Base-by-base conservation (phyloP, 2,329 filamentous ascomycete genomes). In the Sporothrix protearum region DNA sequence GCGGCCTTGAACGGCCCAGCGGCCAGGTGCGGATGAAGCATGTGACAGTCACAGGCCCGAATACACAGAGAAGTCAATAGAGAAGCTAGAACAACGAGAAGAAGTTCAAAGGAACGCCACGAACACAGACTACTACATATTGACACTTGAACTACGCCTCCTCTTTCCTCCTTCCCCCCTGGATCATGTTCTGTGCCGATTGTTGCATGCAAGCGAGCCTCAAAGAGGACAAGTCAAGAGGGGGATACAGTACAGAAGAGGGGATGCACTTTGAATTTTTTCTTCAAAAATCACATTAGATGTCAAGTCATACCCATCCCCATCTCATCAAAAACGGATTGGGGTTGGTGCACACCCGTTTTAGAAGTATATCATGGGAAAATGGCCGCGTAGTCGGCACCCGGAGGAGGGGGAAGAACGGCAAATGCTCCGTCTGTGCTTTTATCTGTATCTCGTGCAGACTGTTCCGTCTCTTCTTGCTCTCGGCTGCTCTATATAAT, bases 1-100 rank as follows among this genome's bases (percentile, higher is more conserved):
- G 25, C 59, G 59, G 33, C 57, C 57, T 64, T 22, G 6, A 64
- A 47, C 22, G 61, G 61, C 61, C 59, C 36, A 63, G 39, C 61
- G 61, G 61, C 61, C 61, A 66, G 39, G 39, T 66, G 61, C 61
- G 39, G 61, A 22, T n/a, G 4, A 33, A 66, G 42, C 61, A 66
- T 66, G 61, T 66, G 61, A 66, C 22, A 30, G 30, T 66, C 61
- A 47, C 42, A 3, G 42, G 25, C 22, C 22, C 30, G 22, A 9
- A 39, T 61, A 33, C 39, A 45, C 33, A 64, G n/a, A 28, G 45
- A 22, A 9, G 33, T 3, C 33, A 36, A 30, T 30, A 30, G 3
- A 47, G 10, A 10, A 8, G 19, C 28, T 22, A 51, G 45, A 51
- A 51, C 42, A 33, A 47, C 30, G 30, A 49, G 39, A 47, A 66